Conservation (phyloP, 768 basidiomycete species). For the Trametes villosa region DNA sequence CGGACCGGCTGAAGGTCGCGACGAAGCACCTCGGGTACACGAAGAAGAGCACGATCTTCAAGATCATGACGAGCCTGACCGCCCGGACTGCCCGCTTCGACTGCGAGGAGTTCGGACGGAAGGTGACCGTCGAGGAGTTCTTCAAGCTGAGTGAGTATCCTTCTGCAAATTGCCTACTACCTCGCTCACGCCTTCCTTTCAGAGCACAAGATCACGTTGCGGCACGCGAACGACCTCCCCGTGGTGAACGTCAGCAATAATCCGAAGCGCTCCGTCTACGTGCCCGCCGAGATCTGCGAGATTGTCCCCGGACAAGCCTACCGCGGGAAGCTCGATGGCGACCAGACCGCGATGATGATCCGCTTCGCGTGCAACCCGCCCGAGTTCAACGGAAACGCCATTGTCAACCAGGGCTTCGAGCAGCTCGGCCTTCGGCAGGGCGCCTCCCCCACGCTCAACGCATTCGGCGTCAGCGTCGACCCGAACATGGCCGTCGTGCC, state of each 20-base stretch:
- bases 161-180: too few species aligned
- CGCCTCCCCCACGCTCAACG: slow-evolving; percentile 42
- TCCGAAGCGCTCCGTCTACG: slow-evolving; percentile 37
- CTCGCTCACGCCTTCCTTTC: neutral
- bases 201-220: slow-evolving; percentile 65
- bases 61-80: slow-evolving; percentile 26
- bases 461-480: slow-evolving; percentile 63
- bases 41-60: slow-evolving; percentile 47
- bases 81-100: slow-evolving; percentile 48
- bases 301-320: slow-evolving; percentile 64
- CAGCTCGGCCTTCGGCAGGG: slow-evolving; percentile 53
- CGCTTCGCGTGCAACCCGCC: slow-evolving; percentile 68
- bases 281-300: slow-evolving; percentile 75
- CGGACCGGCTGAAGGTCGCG: slow-evolving; percentile 59
- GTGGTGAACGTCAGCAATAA: slow-evolving; percentile 39
- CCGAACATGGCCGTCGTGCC: slow-evolving; percentile 66
- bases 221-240: slow-evolving; percentile 41
- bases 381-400: slow-evolving; percentile 56
- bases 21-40: slow-evolving; percentile 60
- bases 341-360: slow-evolving; percentile 74
- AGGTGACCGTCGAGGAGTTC: slow-evolving; percentile 63
- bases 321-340: slow-evolving; percentile 61
- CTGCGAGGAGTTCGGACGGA: slow-evolving; percentile 58
- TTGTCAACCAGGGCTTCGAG: slow-evolving; percentile 61
- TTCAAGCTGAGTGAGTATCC: slow-evolving; percentile 61